A percentile compares a stretch with the other conserved stretches of the same genome.
phyloP scores from a whole-genome alignment of 78 protist species.

The Neovahlkampfia damariscottae region DNA sequence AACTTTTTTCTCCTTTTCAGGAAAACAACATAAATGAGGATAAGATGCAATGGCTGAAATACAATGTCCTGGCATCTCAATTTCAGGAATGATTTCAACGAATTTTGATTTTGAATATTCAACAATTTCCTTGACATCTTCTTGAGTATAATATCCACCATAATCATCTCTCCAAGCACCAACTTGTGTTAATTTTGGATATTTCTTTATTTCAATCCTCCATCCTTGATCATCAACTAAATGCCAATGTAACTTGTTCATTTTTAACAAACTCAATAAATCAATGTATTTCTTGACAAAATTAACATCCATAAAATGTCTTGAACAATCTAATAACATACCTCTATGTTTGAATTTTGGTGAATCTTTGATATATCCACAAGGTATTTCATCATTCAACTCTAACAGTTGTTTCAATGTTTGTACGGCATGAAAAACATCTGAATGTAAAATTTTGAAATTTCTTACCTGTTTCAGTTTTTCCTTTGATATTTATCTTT shows the following conservation, averaged over 20 bases:
- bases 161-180: constrained; percentile 16
- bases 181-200: constrained; percentile 5
- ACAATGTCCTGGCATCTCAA: constrained; percentile 88
- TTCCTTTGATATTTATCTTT: too few relatives aligned
- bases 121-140: constrained; percentile 49
- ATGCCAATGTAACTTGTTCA: constrained; percentile 12
- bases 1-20: too few relatives aligned
- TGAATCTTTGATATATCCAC: not conserved
- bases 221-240: constrained; percentile 20
- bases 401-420: too few relatives aligned
- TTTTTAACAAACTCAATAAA: not conserved
- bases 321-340: not conserved
- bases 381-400: too few relatives aligned
- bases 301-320: not conserved
- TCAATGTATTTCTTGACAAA: not conserved
- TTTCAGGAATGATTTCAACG: constrained; percentile 60
- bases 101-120: constrained; percentile 58
- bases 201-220: not conserved
- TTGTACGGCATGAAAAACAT: too few relatives aligned
- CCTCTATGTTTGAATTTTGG: not conserved
- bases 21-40: constrained; percentile 34
- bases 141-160: too few relatives aligned
- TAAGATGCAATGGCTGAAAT: constrained; percentile 61
- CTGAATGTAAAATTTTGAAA: too few relatives aligned
- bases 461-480: too few relatives aligned